phyloP scores from a whole-genome alignment of 2,329 filamentous ascomycete species.

The Monosporascus sp. region DNA sequence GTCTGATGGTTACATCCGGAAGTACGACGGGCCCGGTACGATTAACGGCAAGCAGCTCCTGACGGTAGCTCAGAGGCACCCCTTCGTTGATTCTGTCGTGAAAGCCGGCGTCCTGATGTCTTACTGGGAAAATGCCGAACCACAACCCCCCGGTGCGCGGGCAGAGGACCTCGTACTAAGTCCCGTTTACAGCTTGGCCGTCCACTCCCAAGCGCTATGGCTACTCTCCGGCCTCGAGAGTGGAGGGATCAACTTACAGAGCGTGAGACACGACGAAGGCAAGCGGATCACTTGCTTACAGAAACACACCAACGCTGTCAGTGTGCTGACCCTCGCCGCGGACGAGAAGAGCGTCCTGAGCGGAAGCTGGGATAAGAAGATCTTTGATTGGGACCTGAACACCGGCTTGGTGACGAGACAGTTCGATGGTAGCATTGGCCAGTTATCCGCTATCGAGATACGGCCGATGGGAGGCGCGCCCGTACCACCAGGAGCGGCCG shows the following conservation, averaged over 20 bases:
- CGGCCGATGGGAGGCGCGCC: constrained; percentile 71
- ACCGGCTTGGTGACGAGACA: constrained; percentile 70
- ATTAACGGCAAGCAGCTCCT: constrained; percentile 91
- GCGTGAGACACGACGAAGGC: constrained; percentile 89
- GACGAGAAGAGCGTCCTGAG: constrained; percentile 87
- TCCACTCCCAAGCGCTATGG: constrained; percentile 88
- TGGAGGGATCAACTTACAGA: constrained; percentile 88
- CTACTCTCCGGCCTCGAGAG: constrained; percentile 85
- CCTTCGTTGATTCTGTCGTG: constrained; percentile 94
- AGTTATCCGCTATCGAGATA: constrained; percentile 85
- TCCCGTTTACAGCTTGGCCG: constrained; percentile 89
- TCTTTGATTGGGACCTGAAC: constrained; percentile 93
- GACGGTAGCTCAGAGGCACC: constrained; percentile 92
- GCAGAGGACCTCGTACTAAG: constrained; percentile 65
- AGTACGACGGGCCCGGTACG: constrained; percentile 92
- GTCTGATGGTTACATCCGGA: constrained; percentile 90
- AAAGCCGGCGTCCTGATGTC: constrained; percentile 93
- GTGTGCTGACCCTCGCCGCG: constrained; percentile 72
- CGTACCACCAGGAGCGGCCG: constrained; percentile 66
- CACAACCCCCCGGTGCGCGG: constrained; percentile 33
- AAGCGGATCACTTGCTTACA: constrained; percentile 78
- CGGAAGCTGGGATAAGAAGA: constrained; percentile 93
- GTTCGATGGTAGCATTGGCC: constrained; percentile 73
- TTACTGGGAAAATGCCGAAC: constrained; percentile 98
- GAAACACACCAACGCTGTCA: constrained; percentile 87